phyloP scores from a whole-genome alignment of 1,139 yeast species.

The Pichia sp. region DNA sequence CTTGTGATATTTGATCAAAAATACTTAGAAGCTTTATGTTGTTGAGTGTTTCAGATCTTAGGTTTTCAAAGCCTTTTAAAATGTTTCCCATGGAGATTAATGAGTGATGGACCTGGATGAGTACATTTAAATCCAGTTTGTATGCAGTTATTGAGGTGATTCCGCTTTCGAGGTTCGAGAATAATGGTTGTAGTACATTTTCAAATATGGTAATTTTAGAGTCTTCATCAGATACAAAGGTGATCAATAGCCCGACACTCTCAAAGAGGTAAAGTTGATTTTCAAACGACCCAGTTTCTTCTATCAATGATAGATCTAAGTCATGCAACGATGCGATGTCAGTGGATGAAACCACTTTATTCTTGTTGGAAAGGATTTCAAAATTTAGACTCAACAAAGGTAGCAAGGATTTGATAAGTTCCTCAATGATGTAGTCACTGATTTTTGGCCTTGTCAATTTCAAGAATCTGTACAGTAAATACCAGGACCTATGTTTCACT shows the following conservation, averaged over 20 bases:
- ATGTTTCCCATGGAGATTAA: constrained; percentile 87
- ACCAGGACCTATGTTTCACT: constrained; percentile 87
- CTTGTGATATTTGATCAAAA: constrained; percentile 51
- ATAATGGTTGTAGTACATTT: constrained; percentile 70
- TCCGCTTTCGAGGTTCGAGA: constrained; percentile 64
- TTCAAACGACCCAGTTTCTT: constrained; percentile 59
- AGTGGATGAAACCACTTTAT: constrained; percentile 15
- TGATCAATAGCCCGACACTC: constrained; percentile 63
- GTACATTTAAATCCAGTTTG: constrained; percentile 38
- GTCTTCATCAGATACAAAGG: constrained; percentile 40
- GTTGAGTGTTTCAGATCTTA: constrained; percentile 22
- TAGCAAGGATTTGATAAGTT: constrained; percentile 38
- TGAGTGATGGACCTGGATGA: constrained; percentile 79
- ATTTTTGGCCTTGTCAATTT: constrained; percentile 68
- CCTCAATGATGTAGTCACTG: constrained; percentile 46
- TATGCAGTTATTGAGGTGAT: constrained; percentile 38
- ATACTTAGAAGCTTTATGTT: constrained; percentile 29
- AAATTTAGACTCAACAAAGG: constrained; percentile 29
- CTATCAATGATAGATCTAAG: constrained; percentile 40
- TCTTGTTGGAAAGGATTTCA: constrained; percentile 20
- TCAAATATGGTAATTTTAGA: constrained; percentile 51
- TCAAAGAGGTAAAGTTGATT: constrained; percentile 83
- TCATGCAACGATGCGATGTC: constrained; percentile 10
- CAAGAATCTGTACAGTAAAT: constrained; percentile 76
- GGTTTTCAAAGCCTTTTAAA: constrained; percentile 71